Base-by-base conservation (phyloP, 1,139 yeast genomes). In the Yamadazyma pseudoaaseri region DNA sequence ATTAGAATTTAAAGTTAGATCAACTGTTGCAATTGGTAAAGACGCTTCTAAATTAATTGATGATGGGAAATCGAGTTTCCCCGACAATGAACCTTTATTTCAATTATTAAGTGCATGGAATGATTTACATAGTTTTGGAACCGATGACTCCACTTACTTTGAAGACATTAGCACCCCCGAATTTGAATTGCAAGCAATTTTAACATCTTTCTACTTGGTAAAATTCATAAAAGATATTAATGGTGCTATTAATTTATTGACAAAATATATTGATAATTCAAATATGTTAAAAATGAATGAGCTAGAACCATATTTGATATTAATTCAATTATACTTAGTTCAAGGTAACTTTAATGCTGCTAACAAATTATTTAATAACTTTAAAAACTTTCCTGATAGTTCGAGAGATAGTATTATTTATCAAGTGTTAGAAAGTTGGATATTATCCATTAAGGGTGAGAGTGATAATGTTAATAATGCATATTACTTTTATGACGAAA, bases 401-500 rank as follows among this genome's bases (percentile, higher is more conserved):
- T 70, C 85, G 15, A 76, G 80, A 51, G 94, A 84, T 54, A 76
- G 73, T 47, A 75, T 83, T 34, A 73, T 81, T 31, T 81, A 72
- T 56, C 84, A 81, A 48, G 68, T 83, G 11, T 70, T 82, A 34
- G 92, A 84, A 51, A 73, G 85, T 12, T 80, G 86, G 80, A 64
- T 79, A 14, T 66, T 71, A 38, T 59, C 82, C 33, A 56, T 69
- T 23, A 65, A 63, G 46, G 85, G 83, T 31, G 81, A 77, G 35
- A 70, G 77, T 16, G 74, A 71, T 39, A 64, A 71, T 43, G 72
- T 79, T 42, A 81, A 73, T 54, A 76, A 77, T 43, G 68, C 85
- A 2, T 79, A 72, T 59, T 84, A 81, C 56, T 82, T 84, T 47
- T 84, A 76, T 56, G 92, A 84, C 54, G 94, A 84, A 58, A 65